Conservation (phyloP, 306 rosid genomes). For the Lablab purpureus region DNA sequence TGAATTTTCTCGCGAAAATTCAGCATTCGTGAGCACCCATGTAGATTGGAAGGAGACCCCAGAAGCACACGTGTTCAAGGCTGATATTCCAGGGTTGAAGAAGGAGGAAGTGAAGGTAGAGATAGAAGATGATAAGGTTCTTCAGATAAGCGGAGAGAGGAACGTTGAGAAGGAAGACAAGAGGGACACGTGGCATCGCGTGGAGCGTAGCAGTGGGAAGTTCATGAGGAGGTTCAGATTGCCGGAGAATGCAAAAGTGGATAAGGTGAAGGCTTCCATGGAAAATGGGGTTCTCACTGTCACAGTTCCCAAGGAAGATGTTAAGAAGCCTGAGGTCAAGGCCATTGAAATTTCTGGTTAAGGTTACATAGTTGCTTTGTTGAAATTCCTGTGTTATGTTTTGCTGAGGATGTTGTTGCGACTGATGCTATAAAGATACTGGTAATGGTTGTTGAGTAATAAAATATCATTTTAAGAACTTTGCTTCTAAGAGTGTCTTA, state of each 20-base stretch:
- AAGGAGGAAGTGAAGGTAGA: constrained; percentile 54
- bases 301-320: constrained; percentile 48
- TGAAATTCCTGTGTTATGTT: no score
- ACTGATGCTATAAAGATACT: no score
- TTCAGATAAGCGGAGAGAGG: constrained; percentile 55
- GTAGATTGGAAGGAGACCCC: constrained; percentile 54
- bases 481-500: no score
- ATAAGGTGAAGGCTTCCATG: constrained; percentile 47
- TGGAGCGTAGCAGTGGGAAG: constrained; percentile 53
- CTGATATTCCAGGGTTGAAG: constrained; percentile 47
- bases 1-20: constrained; percentile 30
- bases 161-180: constrained; percentile 53
- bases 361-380: no score
- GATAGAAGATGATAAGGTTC: constrained; percentile 35
- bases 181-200: constrained; percentile 48
- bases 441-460: no score
- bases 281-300: constrained; percentile 59
- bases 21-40: constrained; percentile 32
- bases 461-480: no score
- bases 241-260: constrained; percentile 46
- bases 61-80: constrained; percentile 54
- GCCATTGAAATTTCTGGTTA: constrained; percentile 49
- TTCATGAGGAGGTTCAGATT: constrained; percentile 50
- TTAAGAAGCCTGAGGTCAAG: constrained; percentile 46
- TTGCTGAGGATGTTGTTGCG: no score